Conservation (phyloP, 306 rosid species). For the Boehmeria nivea region DNA sequence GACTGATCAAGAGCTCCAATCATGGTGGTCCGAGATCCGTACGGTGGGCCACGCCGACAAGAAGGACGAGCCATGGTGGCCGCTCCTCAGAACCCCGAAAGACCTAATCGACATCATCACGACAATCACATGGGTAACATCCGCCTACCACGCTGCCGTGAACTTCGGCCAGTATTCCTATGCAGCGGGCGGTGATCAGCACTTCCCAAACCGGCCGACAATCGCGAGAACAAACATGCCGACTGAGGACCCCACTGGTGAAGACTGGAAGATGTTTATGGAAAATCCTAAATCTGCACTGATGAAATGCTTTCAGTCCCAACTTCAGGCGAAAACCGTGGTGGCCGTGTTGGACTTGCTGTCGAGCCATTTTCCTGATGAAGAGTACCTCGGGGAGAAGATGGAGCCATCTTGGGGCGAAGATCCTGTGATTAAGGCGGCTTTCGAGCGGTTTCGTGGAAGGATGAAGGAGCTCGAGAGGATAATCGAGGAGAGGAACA, state of each 20-base stretch:
- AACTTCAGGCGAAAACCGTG: slow-evolving; percentile 52
- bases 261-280: slow-evolving; percentile 35
- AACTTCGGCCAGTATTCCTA: slow-evolving; percentile 69
- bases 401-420: slow-evolving; percentile 61
- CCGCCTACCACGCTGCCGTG: slow-evolving; percentile 75
- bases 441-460: slow-evolving; percentile 45
- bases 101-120: slow-evolving; percentile 49
- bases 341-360: slow-evolving; percentile 64
- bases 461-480: slow-evolving; percentile 41
- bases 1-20: slow-evolving; percentile 57
- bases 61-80: slow-evolving; percentile 89
- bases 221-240: slow-evolving; percentile 63
- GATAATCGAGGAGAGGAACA: slow-evolving; percentile 53
- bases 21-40: slow-evolving; percentile 77
- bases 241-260: slow-evolving; percentile 41
- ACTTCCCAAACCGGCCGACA: slow-evolving; percentile 68
- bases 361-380: slow-evolving; percentile 71
- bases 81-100: slow-evolving; percentile 38
- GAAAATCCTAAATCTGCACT: slow-evolving; percentile 47
- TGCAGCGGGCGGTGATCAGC: too few relatives aligned
- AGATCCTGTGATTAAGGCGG: slow-evolving; percentile 40
- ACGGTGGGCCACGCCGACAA: slow-evolving; percentile 63
- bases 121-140: slow-evolving; percentile 58
- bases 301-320: slow-evolving; percentile 58
- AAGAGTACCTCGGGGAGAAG: slow-evolving; percentile 59